Conservation (phyloP, 2,329 filamentous ascomycete genomes). For the Calonectria pauciramosa region DNA sequence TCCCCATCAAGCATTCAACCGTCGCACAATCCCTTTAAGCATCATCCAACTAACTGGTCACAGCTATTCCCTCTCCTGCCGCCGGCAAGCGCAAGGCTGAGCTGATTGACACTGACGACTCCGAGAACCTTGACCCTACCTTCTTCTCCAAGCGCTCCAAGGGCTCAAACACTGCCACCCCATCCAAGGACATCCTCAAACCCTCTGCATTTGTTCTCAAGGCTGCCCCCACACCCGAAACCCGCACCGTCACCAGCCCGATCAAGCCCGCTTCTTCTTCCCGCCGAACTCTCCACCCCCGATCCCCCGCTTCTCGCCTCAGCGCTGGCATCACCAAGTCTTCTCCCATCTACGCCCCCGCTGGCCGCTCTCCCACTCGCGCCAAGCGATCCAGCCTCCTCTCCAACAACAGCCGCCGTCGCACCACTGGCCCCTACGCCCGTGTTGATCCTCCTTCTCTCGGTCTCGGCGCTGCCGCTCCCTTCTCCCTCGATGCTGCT, state of each 20-base stretch:
- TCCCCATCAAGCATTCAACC: conserved; percentile 7
- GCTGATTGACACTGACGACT: conserved; percentile 64
- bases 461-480: conserved; percentile 66
- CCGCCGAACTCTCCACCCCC: conserved; percentile 65
- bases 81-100: conserved; percentile 72
- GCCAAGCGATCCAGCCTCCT: conserved; percentile 78
- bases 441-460: conserved; percentile 81
- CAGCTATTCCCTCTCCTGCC: conserved; percentile 58
- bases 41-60: conserved; percentile 29
- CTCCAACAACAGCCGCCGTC: conserved; percentile 73
- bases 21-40: background rate
- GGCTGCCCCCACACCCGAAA: conserved; percentile 48
- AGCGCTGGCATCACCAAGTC: conserved; percentile 61
- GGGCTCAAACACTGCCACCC: conserved; percentile 55
- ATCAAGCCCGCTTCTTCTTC: conserved; percentile 50
- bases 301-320: conserved; percentile 64
- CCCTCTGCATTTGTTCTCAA: conserved; percentile 62
- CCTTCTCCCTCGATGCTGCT: conserved; percentile 89
- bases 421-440: conserved; percentile 72
- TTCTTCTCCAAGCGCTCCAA: conserved; percentile 73
- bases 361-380: conserved; percentile 84
- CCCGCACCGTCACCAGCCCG: conserved; percentile 50
- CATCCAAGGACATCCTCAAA: conserved; percentile 64
- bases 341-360: conserved; percentile 75
- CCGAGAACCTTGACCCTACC: conserved; percentile 73